Evolutionary conservation across 257 asterid genomes (phyloP), one percentile per base, ranked within the genome.

Genomic region (Rubia yunnanensis): DNA sequence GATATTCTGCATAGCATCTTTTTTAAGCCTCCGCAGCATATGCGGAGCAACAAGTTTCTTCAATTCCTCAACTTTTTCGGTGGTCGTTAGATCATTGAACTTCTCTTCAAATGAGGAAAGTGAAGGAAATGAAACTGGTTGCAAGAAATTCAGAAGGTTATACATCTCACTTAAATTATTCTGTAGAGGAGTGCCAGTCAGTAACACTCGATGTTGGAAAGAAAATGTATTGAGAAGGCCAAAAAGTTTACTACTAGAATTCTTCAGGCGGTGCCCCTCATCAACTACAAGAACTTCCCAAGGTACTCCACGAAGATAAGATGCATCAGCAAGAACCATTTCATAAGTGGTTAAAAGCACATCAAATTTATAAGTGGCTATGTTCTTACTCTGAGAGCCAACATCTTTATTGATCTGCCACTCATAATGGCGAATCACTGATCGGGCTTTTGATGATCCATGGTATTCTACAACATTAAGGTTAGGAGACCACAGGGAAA

Each of bases 271-370:
- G 78, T 94, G 99, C 13, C 99, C 99, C 79, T 94, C 99, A 84
- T 94, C 99, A 79, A 94, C 99, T 75, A 94, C 88, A 81, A 94
- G 97, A 84, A 90, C 97, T 79, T 94, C 99, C 99, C 99, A 94
- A 54, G 97, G 97, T 57, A 94, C 85, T 44, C 85, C 91, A 70
- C 97, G 97, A 55, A 94, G 82, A 80, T 80, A 71, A 31, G 89
- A 79, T 53, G 87, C 80, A 81, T 94, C 99, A 17, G 88, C 85
- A n/a, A 94, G 87, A 76, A 94, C 88, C 97, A 94, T 94, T 73
- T 94, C 99, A 64, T 94, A 94, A 2, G 99, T 94, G 49, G 99
- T 90, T 70, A 94, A 74, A 62, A 94, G 92, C 74, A 94, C 95
- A 78, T 94, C 85, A 74, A 94, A 94, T 70, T 88, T 94, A 83